Evolutionary conservation across 2,329 filamentous ascomycete species (phyloP).

Genomic region (Escovopsis sp.): DNA sequence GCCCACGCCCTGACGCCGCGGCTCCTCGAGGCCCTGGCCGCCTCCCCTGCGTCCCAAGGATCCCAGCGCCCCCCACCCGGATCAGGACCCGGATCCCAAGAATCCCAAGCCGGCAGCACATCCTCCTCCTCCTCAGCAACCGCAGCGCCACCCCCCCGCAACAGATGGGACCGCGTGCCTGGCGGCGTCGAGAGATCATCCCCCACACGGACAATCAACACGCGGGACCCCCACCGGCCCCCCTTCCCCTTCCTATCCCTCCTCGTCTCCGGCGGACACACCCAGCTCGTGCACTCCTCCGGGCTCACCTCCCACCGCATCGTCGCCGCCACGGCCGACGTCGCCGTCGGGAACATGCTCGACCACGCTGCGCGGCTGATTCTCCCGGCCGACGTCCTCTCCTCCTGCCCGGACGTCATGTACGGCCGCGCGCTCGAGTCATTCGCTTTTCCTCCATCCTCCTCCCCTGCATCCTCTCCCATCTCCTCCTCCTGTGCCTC

Average conservation of each 20-base stretch:
- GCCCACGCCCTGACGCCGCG: conserved; percentile 83
- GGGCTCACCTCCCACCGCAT: conserved; percentile 55
- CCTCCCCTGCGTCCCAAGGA: too few relatives aligned
- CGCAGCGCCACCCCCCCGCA: too few relatives aligned
- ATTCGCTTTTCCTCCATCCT: conserved; percentile 51
- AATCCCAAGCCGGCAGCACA: background rate
- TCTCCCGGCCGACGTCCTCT: conserved; percentile 45
- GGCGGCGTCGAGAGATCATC: background rate
- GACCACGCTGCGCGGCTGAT: conserved; percentile 75
- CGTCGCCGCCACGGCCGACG: conserved; percentile 58
- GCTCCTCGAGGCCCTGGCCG: conserved; percentile 45
- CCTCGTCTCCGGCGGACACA: conserved; percentile 85
- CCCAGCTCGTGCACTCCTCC: conserved; percentile 63
- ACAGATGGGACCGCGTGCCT: too few relatives aligned
- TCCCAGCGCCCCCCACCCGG: too few relatives aligned
- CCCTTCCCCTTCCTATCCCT: conserved; percentile 75
- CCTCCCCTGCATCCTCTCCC: background rate
- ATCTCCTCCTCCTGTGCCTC: too few relatives aligned
- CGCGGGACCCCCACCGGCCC: conserved; percentile 20
- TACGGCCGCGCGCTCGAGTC: conserved; percentile 67
- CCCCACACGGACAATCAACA: background rate
- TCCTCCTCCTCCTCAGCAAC: too few relatives aligned
- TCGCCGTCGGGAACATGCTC: conserved; percentile 77
- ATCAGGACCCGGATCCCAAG: too few relatives aligned
- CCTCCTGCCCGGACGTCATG: conserved; percentile 46